Base-by-base conservation (phyloP, 2,329 filamentous ascomycete species). In the Epicoccum sorghinum region DNA sequence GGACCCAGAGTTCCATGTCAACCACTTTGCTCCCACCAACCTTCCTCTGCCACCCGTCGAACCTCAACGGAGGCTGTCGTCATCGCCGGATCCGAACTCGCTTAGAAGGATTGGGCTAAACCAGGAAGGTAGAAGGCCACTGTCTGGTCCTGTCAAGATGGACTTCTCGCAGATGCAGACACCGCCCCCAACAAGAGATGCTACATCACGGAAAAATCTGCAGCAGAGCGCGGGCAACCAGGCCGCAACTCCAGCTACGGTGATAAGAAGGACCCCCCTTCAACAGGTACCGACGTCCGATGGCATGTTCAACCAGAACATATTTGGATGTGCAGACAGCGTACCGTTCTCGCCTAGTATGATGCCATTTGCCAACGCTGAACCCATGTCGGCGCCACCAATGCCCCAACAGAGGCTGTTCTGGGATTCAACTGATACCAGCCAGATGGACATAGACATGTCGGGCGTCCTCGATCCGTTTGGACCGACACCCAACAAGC, bases 41-140 rank as follows among this genome's bases (percentile, higher is more conserved):
- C 72, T 84, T 48, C 77, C 80, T 50, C 73, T 88, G 51, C 83
- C 85, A 55, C 82, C 85, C 29, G 84, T 87, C 66, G 83, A 86
- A 62, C 82, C 82, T 30, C 81, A 84, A 58, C 79, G 79, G 66
- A 80, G 82, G 62, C 72, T 88, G 38, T 79, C 79, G 12, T 88
- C 86, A 13, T 87, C 86, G 46, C 82, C 85, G 30, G 79, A 74
- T 30, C 75, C 79, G 42, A 73, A 59, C 44, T 62, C 61, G 38
- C 52, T 64, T 48, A 67, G 54, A 35, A 55, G 48, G 25, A 38
- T 42, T 25, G 46, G 40, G 22, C 45, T 58, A 10, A 51, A 51
- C 32, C 52, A 42, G 32, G 55, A 58, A 51, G 52, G 56, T 30
- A 62, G 64, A 39, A 52, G 59, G n/a, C 49, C 56, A 36, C 55